Percentiles rank a stretch among this genome's conserved stretches.
These are phyloP conservation scores for Parmelia sp. DNA, from an alignment of 495 filamentous ascomycete genomes.

Conservation along the genomic window DNA sequence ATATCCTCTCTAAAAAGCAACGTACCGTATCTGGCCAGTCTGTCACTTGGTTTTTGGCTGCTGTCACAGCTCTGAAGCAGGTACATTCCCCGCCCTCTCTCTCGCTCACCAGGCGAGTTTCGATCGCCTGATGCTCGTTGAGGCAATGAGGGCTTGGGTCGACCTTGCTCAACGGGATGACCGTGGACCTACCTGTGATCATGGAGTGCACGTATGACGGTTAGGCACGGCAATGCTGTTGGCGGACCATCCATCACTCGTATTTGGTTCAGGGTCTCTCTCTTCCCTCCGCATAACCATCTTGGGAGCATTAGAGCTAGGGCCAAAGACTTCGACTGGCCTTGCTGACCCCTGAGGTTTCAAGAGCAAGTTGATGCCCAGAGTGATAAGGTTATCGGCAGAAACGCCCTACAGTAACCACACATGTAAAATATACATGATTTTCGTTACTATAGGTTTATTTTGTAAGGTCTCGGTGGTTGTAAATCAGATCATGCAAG, in stretches of 20 bases:
- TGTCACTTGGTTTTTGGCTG: too few species aligned
- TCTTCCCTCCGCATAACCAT: background rate
- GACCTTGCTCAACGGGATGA: too few species aligned
- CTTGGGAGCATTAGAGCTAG: background rate
- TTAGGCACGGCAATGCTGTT: background rate
- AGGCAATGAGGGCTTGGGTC: too few species aligned
- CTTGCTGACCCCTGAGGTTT: background rate
- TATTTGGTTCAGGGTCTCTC: background rate
- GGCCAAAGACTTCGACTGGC: background rate
- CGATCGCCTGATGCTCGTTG: background rate
- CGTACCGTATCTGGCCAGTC: too few species aligned
- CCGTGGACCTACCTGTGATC: background rate
- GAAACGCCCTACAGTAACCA: background rate
- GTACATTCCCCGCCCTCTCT: too few species aligned
- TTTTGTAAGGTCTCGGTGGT: background rate
- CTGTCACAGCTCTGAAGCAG: too few species aligned
- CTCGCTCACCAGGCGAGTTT: background rate
- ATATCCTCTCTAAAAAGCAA: too few species aligned
- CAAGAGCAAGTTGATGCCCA: background rate
- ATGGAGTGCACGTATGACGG: background rate
- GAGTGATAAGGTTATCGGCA: background rate
- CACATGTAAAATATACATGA: background rate
- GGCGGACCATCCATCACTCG: background rate
- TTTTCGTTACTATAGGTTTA: background rate
- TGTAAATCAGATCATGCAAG: background rate